Percentiles rank a stretch among this genome's conserved stretches.
These are phyloP conservation scores for Wickerhamiella sergipiensis DNA, from an alignment of 805 yeast species.

Conservation along the genomic window DNA sequence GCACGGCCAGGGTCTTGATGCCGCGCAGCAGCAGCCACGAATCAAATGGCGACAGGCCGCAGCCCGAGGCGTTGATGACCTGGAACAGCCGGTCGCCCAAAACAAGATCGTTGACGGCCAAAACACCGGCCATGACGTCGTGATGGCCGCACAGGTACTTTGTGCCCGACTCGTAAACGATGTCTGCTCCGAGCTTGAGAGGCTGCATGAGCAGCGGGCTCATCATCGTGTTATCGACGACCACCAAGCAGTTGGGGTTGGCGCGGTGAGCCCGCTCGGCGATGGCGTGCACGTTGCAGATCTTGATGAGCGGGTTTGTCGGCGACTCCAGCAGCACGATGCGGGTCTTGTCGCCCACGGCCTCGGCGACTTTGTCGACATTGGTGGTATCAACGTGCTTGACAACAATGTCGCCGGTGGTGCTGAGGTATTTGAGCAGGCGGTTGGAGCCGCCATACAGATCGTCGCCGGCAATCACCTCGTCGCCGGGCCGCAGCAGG, in stretches of 20 bases:
- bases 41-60: slow-evolving; percentile 86
- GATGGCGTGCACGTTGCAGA: slow-evolving; percentile 63
- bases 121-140: slow-evolving; percentile 90
- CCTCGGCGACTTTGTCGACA: slow-evolving; percentile 42
- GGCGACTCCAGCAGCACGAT: slow-evolving; percentile 84
- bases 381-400: slow-evolving; percentile 74
- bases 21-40: slow-evolving; percentile 84
- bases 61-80: slow-evolving; percentile 79
- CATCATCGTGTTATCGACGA: slow-evolving; percentile 96
- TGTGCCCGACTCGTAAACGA: slow-evolving; percentile 88
- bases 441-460: slow-evolving; percentile 91
- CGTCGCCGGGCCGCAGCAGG: slow-evolving; percentile 65
- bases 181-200: slow-evolving; percentile 73
- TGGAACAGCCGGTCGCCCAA: slow-evolving; percentile 59
- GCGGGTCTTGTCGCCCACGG: slow-evolving; percentile 44
- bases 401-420: slow-evolving; percentile 50
- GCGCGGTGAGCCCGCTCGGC: slow-evolving; percentile 50
- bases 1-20: slow-evolving; percentile 69
- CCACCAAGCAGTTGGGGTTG: slow-evolving; percentile 62
- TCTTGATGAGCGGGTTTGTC: slow-evolving; percentile 84
- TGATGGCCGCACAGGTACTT: slow-evolving; percentile 90
- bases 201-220: slow-evolving; percentile 80
- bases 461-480: slow-evolving; percentile 89
- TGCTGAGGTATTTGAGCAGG: slow-evolving; percentile 55
- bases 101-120: slow-evolving; percentile 52